Percentiles rank a stretch among this genome's conserved stretches.
Conservation (phyloP, 1,284 basidiomycete species). For the Acaromyces ingoldii region DNA sequence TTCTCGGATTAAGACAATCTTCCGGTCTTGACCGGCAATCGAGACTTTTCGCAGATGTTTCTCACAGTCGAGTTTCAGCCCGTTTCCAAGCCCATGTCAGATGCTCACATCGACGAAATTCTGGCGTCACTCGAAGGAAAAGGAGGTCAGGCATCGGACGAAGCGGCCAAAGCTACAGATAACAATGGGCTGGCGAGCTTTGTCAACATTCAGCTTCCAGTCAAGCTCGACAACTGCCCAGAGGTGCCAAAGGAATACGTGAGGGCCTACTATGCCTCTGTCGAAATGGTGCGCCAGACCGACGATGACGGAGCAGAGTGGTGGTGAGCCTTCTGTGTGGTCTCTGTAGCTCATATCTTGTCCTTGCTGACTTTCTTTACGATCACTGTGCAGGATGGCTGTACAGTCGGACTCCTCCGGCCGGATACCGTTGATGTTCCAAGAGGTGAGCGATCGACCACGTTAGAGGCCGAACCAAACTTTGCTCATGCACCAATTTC, state of each 20-base stretch:
- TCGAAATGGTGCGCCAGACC: not conserved
- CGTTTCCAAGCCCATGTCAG: not conserved
- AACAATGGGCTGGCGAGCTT: not conserved
- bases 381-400: not conserved
- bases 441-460: conserved; percentile 3
- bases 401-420: conserved; percentile 4
- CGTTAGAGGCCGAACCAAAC: too few species aligned
- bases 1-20: not conserved
- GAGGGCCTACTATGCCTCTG: conserved; percentile 1
- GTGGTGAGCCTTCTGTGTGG: not conserved
- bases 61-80: conserved; percentile 4
- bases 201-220: conserved; percentile 6
- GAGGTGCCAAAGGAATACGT: conserved; percentile 1
- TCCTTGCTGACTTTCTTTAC: not conserved
- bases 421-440: conserved; percentile 3
- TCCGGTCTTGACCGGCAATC: not conserved
- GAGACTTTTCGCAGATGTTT: conserved; percentile 3
- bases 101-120: not conserved
- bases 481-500: too few species aligned
- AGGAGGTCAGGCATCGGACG: not conserved
- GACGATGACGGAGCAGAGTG: conserved; percentile 2
- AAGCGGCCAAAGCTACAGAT: too few species aligned
- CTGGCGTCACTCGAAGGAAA: not conserved
- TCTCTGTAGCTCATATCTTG: not conserved
- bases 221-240: not conserved